A percentile compares a stretch with the other conserved stretches of the same genome.
phyloP scores from a whole-genome alignment of 1,284 basidiomycete genomes.

The Veloboletus limbatus region DNA sequence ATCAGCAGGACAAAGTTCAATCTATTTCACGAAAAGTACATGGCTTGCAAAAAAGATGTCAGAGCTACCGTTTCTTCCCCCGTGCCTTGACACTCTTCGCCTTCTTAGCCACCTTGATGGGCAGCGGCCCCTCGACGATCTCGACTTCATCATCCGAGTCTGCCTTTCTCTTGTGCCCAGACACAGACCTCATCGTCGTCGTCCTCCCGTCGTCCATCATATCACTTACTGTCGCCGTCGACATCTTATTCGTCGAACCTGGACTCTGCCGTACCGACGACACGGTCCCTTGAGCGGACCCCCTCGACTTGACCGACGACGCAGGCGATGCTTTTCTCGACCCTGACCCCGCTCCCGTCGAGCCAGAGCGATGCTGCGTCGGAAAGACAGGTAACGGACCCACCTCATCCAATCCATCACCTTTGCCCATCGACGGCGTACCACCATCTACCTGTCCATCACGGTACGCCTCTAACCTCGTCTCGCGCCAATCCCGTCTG shows the following conservation, averaged over 20 bases:
- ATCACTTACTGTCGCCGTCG: constrained; percentile 42
- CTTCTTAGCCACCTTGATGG: constrained; percentile 37
- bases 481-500: constrained; percentile 72
- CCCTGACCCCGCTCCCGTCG: constrained; percentile 16
- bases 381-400: constrained; percentile 21
- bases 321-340: constrained; percentile 44
- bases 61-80: constrained; percentile 36
- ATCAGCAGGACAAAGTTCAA: no score
- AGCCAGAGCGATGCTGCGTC: constrained; percentile 17
- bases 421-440: constrained; percentile 14
- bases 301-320: constrained; percentile 47
- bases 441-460: constrained; percentile 14
- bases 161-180: constrained; percentile 46
- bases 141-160: constrained; percentile 54
- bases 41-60: no score
- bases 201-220: constrained; percentile 41
- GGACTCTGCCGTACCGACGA: constrained; percentile 46
- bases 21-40: no score
- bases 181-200: constrained; percentile 14
- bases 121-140: constrained; percentile 46
- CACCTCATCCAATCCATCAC: constrained; percentile 38
- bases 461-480: constrained; percentile 36
- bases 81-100: constrained; percentile 34
- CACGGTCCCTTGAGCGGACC: constrained; percentile 41
- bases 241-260: constrained; percentile 33